Base-by-base conservation (phyloP, 805 yeast species). In the Teunomyces pallodes region DNA sequence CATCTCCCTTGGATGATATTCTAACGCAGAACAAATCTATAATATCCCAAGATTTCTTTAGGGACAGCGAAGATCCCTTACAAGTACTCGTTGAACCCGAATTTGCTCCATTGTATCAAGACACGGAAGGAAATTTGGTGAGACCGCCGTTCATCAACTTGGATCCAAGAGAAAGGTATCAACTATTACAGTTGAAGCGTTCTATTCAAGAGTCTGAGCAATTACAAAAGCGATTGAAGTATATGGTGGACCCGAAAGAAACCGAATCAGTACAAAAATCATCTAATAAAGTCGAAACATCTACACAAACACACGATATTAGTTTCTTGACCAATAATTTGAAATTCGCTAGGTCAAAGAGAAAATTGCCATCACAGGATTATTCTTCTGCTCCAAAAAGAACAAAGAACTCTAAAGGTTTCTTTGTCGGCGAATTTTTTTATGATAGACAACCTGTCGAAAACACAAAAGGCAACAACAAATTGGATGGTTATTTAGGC, bases 101-200 rank as follows among this genome's bases (percentile, higher is more conserved):
- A 30, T 64, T 61, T 51, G 68, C 71, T 2, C 67, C 71, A 4
- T 47, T 64, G 24, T 72, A 72, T 50, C 54, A 59, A 9, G 76
- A 74, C 48, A 64, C 58, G 5, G 60, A 65, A 1, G 77, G 77
- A 9, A 65, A 69, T 39, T 52, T 69, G 43, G 72, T 67, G 3
- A 59, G 78, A 41, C 78, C 78, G 0, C 76, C 77, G 5, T 70
- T 74, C 52, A 73, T 74, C 36, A 71, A 70, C 41, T 60, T 72
- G 41, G 77, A 72, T 48, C 78, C 77, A 1, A 50, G 69, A 31
- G 78, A 74, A 51, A 57, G 78, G 26, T 69, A 74, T 50, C 72
- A 70, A 10, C 59, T 74, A 47, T 54, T 73, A 28, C 76, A 71
- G 52, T 53, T 72, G 42, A 74, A 73, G 46, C 60, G 62, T 50